phyloP scores from a whole-genome alignment of 179 eudicot species.

The Amaranthus tricolor region DNA sequence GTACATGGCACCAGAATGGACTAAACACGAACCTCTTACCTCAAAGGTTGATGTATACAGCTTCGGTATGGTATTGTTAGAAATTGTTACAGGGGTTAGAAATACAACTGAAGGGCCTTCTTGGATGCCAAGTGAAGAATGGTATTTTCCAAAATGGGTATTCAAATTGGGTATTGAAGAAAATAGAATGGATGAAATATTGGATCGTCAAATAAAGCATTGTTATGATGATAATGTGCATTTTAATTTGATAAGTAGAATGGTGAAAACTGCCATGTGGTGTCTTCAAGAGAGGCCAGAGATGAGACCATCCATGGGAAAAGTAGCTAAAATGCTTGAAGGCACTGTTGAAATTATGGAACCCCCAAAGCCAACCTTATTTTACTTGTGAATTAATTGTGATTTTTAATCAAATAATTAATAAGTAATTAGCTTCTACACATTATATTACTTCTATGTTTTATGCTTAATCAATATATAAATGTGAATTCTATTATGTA shows the following conservation, averaged over 20 bases:
- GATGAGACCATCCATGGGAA: slow-evolving; percentile 87
- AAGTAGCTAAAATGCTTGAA: slow-evolving; percentile 90
- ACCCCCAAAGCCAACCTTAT: slow-evolving; percentile 76
- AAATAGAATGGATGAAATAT: slow-evolving; percentile 57
- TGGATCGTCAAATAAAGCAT: slow-evolving; percentile 55
- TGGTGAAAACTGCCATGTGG: slow-evolving; percentile 97
- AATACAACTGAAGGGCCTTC: slow-evolving; percentile 43
- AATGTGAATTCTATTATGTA: too few species aligned
- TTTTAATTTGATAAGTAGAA: slow-evolving; percentile 55
- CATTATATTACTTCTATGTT: too few species aligned
- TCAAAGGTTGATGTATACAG: slow-evolving; percentile 87
- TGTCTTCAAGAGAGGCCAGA: slow-evolving; percentile 89
- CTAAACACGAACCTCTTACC: slow-evolving; percentile 51
- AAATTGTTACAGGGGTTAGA: slow-evolving; percentile 67
- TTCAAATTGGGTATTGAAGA: slow-evolving; percentile 65
- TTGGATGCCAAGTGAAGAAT: slow-evolving; percentile 56
- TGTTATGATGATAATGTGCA: slow-evolving; percentile 52
- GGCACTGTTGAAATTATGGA: slow-evolving; percentile 82
- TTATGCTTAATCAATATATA: too few species aligned
- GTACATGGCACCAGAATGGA: slow-evolving; percentile 93
- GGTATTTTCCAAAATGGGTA: slow-evolving; percentile 88
- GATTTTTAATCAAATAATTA: too few species aligned
- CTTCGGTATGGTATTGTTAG: slow-evolving; percentile 75
- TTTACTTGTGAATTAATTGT: slow-evolving; percentile 28
- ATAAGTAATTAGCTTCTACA: too few species aligned